Percentiles rank a stretch among this genome's conserved stretches.
Conservation (phyloP, 768 basidiomycete genomes). For the Holtermanniella nyarrowii region DNA sequence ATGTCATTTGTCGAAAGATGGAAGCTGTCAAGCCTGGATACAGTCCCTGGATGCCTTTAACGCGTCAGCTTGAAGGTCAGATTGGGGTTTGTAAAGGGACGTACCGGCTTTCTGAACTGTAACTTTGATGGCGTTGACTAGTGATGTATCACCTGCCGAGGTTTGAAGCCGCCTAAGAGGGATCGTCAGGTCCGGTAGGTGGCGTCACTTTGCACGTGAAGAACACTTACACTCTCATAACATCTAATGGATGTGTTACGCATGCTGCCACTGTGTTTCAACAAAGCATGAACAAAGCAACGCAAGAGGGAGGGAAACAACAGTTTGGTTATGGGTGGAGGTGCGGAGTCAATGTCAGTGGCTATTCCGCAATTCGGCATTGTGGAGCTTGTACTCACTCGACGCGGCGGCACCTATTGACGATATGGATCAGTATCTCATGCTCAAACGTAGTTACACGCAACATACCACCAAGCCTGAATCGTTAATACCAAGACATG, state of each 20-base stretch:
- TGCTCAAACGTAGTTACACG: background rate
- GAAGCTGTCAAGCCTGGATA: constrained; percentile 37
- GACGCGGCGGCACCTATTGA: constrained; percentile 24
- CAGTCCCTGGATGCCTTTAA: constrained; percentile 29
- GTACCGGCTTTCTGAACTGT: constrained; percentile 18
- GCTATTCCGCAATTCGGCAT: too few relatives aligned
- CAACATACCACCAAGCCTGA: constrained; percentile 17
- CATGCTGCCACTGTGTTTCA: constrained; percentile 30
- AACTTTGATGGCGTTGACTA: constrained; percentile 14
- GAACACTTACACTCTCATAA: constrained; percentile 32
- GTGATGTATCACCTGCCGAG: constrained; percentile 18
- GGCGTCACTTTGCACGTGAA: background rate
- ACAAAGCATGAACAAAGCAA: background rate
- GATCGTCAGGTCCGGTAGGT: background rate
- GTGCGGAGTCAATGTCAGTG: too few relatives aligned
- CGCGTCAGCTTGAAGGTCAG: background rate
- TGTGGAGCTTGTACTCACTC: constrained; percentile 15
- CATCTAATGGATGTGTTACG: constrained; percentile 33
- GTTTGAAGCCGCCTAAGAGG: constrained; percentile 32
- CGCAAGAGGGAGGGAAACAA: too few relatives aligned
- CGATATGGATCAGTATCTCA: too few relatives aligned
- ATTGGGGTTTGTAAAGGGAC: background rate
- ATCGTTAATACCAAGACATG: too few relatives aligned
- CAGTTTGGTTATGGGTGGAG: too few relatives aligned
- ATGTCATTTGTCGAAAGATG: constrained; percentile 35